Base-by-base conservation (phyloP, 176 grass and related monocot genomes). In the Poa pratensis region DNA sequence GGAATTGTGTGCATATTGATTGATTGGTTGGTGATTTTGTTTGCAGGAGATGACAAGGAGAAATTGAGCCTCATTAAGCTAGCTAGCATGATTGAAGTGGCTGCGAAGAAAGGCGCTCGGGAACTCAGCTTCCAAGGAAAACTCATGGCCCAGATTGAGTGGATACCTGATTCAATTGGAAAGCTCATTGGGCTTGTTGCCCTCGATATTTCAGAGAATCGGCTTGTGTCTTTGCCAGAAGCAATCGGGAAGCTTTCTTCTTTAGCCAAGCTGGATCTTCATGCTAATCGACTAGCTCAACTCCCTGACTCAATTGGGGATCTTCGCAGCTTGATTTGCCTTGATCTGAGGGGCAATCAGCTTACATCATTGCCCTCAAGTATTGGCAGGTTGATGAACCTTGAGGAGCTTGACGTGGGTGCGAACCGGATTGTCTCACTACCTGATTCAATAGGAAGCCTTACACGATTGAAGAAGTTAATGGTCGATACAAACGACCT, bases 121-220 rank as follows among this genome's bases (percentile, higher is more conserved):
- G 97, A 96, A 43, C 84, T 99, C 18, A 88, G 84, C 61, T 78
- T 99, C 7, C 91, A 94, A 80, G 90, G 82, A 80, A 96, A 91
- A 78, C 92, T 99, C 60, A 87, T 85, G 65, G 50, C 68, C 73
- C 91, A 96, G 82, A 94, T 99, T n/a, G 97, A 99, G 79, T 99
- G 94, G 94, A 68, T 99, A 45, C 97, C 97, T 62, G 97, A 96
- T 89, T 99, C 97, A 58, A 88, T 99, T 32, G 94, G 94, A 76
- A 99, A 99, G 84, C 90, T 99, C 20, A 92, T 77, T 91, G 75
- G 53, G 59, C 88, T 99, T 35, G 85, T 92, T n/a, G 88, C 88
- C 67, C 91, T 99, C 68, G 91, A 99, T 83, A 79, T 99, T 69
- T 96, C 97, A 0, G 92, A 99, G 54, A 99, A 99, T 67, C 84